Base-by-base conservation (phyloP, 2,329 filamentous ascomycete species). In the Rhexocercosporidium sp. region DNA sequence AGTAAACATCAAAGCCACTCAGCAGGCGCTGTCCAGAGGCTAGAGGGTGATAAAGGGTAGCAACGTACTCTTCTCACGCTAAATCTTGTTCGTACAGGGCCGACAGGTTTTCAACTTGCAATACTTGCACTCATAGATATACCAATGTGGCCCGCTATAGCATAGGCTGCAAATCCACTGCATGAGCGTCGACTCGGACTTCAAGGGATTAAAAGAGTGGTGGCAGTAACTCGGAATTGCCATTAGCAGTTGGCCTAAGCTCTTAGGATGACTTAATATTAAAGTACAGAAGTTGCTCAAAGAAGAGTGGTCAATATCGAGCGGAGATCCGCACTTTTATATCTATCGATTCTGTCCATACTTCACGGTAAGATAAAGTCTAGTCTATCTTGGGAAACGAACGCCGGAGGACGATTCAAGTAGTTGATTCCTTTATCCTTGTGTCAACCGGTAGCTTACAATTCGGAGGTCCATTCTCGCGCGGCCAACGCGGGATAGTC, bases 51-150 rank as follows among this genome's bases (percentile, higher is more conserved):
- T 12, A 20, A 62, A 51, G n/a, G 59, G 37, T 62, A 62, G 59
- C 27, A 39, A 62, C 46, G 27, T 51, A 62, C 59, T 62, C 25
- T 51, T 25, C 25, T 37, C 20, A 62, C 18, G 27, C 71, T 70
- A 76, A 53, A 68, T 71, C 54, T 76, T 77, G 67, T 71, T 73
- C 37, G 74, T 70, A 59, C 89, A 91, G 29, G 82, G 79, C 62
- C 86, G 82, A 77, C 89, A 91, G 41, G 86, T 83, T 78, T 90
- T 88, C 60, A 90, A 79, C 77, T 88, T 88, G 84, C 89, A 91
- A 76, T 89, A 90, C 69, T 84, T 82, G 80, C 89, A 91, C 78
- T 91, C 87, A 71, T 85, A 91, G 74, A 91, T 91, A 78, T 84
- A 85, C 86, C 88, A 90, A 78, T 88, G 85, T 61, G 88, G 88